A percentile compares a stretch with the other conserved stretches of the same genome.
Conservation (phyloP, 2,329 filamentous ascomycete genomes). For the Phoma sp. region DNA sequence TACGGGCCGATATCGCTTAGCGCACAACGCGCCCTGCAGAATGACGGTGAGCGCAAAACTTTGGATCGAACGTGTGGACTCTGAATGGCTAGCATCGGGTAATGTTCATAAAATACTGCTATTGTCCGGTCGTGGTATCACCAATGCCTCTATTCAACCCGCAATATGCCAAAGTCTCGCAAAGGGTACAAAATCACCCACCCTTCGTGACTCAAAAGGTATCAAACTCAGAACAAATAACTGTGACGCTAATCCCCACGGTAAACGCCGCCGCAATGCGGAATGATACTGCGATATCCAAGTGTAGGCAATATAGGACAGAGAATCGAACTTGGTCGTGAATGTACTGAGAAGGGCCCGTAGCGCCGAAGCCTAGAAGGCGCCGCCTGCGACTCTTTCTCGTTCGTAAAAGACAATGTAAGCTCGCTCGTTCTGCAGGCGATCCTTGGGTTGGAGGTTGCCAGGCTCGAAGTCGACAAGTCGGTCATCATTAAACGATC, state of each 20-base stretch:
- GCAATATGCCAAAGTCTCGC: not conserved
- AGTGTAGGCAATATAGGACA: constrained; percentile 11
- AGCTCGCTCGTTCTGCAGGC: constrained; percentile 68
- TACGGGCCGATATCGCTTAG: constrained; percentile 31
- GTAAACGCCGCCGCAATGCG: constrained; percentile 17
- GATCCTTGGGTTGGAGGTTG: constrained; percentile 56
- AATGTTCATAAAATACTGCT: not conserved
- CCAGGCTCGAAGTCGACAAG: constrained; percentile 65
- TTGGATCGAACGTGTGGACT: not conserved
- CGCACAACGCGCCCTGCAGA: constrained; percentile 6
- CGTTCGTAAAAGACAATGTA: constrained; percentile 71
- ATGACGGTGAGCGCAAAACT: constrained; percentile 12
- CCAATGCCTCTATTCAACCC: constrained; percentile 7
- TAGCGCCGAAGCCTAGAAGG: constrained; percentile 23
- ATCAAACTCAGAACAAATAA: constrained; percentile 17
- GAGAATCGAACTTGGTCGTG: constrained; percentile 8
- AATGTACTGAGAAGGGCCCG: not conserved
- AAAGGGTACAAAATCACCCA: constrained; percentile 1
- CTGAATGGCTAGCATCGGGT: constrained; percentile 12
- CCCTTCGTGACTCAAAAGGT: constrained; percentile 17
- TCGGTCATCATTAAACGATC: constrained; percentile 65
- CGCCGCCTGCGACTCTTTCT: constrained; percentile 44
- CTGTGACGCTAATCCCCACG: constrained; percentile 16
- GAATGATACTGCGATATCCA: constrained; percentile 6
- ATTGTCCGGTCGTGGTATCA: constrained; percentile 7